Conservation (phyloP, 2,329 filamentous ascomycete species). For the Epichloe scottii region DNA sequence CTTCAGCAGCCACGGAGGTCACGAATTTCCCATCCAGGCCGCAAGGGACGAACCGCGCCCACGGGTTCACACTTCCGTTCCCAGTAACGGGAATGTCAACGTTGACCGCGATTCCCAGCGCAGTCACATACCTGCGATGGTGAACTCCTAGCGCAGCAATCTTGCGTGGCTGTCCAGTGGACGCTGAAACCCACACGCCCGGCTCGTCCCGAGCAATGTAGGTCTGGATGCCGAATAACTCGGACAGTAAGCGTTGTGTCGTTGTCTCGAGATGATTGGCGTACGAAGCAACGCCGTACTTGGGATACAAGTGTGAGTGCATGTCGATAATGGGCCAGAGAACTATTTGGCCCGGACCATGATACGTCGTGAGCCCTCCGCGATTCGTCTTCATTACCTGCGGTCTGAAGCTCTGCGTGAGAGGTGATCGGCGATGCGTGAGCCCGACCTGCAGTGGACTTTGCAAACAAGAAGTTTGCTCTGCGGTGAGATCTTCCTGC, state of each 20-base stretch:
- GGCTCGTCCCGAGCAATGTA: constrained; percentile 58
- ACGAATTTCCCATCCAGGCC: constrained; percentile 68
- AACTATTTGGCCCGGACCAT: constrained; percentile 85
- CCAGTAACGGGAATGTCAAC: constrained; percentile 45
- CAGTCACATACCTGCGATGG: constrained; percentile 68
- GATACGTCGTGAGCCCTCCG: constrained; percentile 87
- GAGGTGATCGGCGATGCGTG: constrained; percentile 14
- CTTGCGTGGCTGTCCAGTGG: constrained; percentile 40
- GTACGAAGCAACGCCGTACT: constrained; percentile 60
- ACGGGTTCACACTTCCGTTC: constrained; percentile 31
- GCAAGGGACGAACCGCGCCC: constrained; percentile 73
- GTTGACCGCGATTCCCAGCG: constrained; percentile 75
- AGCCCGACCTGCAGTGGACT: constrained; percentile 24
- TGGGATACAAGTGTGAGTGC: constrained; percentile 39
- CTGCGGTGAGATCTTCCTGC: constrained; percentile 40
- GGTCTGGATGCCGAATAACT: constrained; percentile 45
- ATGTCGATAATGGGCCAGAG: constrained; percentile 90
- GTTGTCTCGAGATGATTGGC: constrained; percentile 66
- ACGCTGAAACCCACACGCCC: constrained; percentile 60
- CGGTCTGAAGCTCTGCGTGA: constrained; percentile 30
- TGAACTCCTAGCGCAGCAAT: constrained; percentile 91
- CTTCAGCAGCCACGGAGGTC: constrained; percentile 56
- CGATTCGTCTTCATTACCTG: constrained; percentile 61
- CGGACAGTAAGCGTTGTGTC: constrained; percentile 52
- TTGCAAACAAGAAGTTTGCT: constrained; percentile 32